These are phyloP conservation scores for Ophiostoma perfectum DNA, from an alignment of 2,329 filamentous ascomycete species.

Conservation along the genomic window DNA sequence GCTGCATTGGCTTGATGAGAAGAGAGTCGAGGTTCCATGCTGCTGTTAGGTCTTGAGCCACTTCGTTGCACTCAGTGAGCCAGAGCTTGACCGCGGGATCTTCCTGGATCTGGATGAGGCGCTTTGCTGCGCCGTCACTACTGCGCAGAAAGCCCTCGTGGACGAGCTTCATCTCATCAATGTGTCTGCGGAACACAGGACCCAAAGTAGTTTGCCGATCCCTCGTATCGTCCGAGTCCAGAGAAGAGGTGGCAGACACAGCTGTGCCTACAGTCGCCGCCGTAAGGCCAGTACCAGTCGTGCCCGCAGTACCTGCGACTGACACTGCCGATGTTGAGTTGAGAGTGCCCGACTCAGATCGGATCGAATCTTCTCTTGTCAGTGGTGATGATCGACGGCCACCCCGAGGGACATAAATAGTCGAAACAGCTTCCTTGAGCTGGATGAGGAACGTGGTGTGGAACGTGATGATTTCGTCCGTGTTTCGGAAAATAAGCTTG, in stretches of 20 bases:
- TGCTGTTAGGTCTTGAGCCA: conserved; percentile 83
- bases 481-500: conserved; percentile 87
- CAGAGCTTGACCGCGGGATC: conserved; percentile 68
- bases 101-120: conserved; percentile 57
- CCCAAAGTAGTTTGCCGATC: conserved; percentile 51
- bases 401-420: conserved; percentile 65
- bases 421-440: conserved; percentile 72
- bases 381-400: conserved; percentile 31
- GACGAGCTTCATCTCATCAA: conserved; percentile 55
- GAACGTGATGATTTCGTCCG: conserved; percentile 82
- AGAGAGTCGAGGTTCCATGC: conserved; percentile 95
- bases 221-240: conserved; percentile 46
- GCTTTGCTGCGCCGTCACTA: conserved; percentile 57
- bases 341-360: conserved; percentile 33
- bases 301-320: conserved; percentile 24
- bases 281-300: conserved; percentile 29
- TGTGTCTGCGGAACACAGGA: conserved; percentile 50
- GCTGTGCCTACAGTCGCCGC: conserved; percentile 30
- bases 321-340: conserved; percentile 39
- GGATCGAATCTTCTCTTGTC: conserved; percentile 30
- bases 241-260: conserved; percentile 28
- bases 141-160: conserved; percentile 60
- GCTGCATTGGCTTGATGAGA: conserved; percentile 95
- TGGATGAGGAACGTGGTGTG: conserved; percentile 73
- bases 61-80: conserved; percentile 88